These are phyloP conservation scores for Beauveria caledonica DNA, from an alignment of 2,329 filamentous ascomycete species.

Conservation along the genomic window DNA sequence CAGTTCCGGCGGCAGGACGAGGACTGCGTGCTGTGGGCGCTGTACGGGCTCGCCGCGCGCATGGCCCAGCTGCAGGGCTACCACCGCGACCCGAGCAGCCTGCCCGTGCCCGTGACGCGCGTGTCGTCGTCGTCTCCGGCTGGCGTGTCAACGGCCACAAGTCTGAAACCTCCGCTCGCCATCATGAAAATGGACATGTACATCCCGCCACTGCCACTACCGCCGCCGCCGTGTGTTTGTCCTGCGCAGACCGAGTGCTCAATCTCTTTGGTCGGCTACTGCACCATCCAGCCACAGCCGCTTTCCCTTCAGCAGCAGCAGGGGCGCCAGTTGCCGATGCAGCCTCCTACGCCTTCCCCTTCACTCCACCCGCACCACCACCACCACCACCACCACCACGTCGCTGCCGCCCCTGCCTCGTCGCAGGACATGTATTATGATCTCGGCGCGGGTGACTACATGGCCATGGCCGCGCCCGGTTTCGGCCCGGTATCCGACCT, in stretches of 20 bases:
- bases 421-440: slow-evolving; percentile 8
- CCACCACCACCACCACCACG: not conserved
- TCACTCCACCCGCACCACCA: not conserved
- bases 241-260: not conserved
- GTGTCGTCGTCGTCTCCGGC: not conserved
- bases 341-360: not conserved
- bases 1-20: slow-evolving; percentile 39
- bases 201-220: not conserved
- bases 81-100: slow-evolving; percentile 37
- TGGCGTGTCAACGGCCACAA: not conserved
- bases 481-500: slow-evolving; percentile 28
- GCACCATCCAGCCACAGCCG: not conserved
- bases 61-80: slow-evolving; percentile 45
- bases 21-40: slow-evolving; percentile 38
- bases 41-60: slow-evolving; percentile 37
- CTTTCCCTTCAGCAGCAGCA: not conserved
- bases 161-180: slow-evolving; percentile 1
- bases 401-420: slow-evolving; percentile 13
- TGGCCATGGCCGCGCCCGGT: slow-evolving; percentile 17
- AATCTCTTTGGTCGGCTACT: not conserved
- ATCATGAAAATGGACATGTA: slow-evolving; percentile 2
- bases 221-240: not conserved
- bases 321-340: not conserved
- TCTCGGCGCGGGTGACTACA: not conserved
- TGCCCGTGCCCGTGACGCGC: slow-evolving; percentile 21